phyloP scores from a whole-genome alignment of 352 stramenopile genomes.

The Phytophthora uliginosa region DNA sequence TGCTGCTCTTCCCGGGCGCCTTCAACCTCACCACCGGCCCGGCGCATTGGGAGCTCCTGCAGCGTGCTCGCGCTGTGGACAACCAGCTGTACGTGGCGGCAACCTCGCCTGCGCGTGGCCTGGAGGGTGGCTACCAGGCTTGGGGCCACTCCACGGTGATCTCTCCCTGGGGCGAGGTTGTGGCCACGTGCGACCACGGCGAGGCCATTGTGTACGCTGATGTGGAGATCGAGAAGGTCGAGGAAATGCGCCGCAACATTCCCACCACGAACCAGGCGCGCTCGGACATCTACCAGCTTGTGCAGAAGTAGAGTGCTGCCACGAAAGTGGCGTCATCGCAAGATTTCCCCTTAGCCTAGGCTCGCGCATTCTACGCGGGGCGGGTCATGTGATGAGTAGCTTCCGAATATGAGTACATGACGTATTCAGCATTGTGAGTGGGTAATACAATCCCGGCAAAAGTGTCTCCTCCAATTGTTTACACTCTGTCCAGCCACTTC shows the following conservation, averaged over 20 bases:
- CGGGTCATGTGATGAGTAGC: slow-evolving; percentile 1
- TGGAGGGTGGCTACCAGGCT: slow-evolving; percentile 97
- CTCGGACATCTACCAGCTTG: slow-evolving; percentile 96
- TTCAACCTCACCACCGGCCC: slow-evolving; percentile 95
- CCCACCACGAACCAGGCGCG: slow-evolving; percentile 96
- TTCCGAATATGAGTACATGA: slow-evolving; percentile 22
- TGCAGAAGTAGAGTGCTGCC: slow-evolving; percentile 72
- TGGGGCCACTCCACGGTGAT: slow-evolving; percentile 99
- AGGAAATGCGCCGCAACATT: slow-evolving; percentile 97
- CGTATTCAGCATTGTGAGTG: slow-evolving; percentile 30
- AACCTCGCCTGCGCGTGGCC: slow-evolving; percentile 96
- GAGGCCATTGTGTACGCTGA: slow-evolving; percentile 96
- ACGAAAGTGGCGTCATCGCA: slow-evolving; percentile 7
- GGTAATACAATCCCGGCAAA: slow-evolving; percentile 38
- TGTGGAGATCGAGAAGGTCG: slow-evolving; percentile 95
- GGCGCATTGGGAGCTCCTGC: slow-evolving; percentile 99
- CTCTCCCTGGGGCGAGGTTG: slow-evolving; percentile 98
- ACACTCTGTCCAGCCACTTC: slow-evolving; percentile 73
- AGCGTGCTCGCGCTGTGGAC: slow-evolving; percentile 95
- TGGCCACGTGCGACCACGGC: slow-evolving; percentile 95
- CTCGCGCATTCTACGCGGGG: not conserved
- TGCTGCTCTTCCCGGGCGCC: slow-evolving; percentile 88
- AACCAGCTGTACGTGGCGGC: slow-evolving; percentile 98
- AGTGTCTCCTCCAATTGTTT: slow-evolving; percentile 28
- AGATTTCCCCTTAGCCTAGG: not conserved